These are phyloP conservation scores for Neurospora sp. DNA, from an alignment of 2,329 filamentous ascomycete species.

Conservation along the genomic window DNA sequence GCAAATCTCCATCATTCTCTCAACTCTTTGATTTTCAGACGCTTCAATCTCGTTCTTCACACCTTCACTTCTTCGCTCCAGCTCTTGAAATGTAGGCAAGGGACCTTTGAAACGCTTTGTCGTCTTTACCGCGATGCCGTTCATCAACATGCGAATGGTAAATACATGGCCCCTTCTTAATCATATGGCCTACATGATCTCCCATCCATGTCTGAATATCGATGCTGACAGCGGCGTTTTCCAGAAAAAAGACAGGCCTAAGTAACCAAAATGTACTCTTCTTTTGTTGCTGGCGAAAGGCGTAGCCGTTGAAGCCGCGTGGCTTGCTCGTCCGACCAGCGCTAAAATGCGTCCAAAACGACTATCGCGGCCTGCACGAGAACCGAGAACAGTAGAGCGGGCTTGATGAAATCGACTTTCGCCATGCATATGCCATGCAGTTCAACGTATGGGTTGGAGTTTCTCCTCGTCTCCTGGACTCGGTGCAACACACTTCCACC, in stretches of 20 bases:
- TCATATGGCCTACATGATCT: not conserved
- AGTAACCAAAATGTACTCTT: not conserved
- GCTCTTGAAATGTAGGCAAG: not conserved
- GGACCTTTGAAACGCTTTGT: not conserved
- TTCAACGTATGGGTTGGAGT: conserved; percentile 7
- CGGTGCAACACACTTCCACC: not conserved
- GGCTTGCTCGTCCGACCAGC: not conserved
- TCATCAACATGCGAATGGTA: not conserved
- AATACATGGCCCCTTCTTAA: not conserved
- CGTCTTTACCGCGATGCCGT: not conserved
- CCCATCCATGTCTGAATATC: not conserved
- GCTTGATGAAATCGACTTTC: not conserved
- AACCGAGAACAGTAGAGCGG: not conserved
- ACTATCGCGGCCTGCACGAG: not conserved
- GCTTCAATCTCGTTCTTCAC: not conserved
- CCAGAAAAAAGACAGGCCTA: not conserved
- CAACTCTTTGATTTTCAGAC: not conserved
- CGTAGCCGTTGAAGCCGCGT: not conserved
- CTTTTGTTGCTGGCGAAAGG: not conserved
- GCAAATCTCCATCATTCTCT: not conserved
- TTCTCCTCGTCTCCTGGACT: conserved; percentile 11
- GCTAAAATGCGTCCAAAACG: not conserved
- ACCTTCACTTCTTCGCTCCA: not conserved
- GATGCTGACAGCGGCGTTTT: not conserved
- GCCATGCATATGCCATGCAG: not conserved